Conservation (phyloP, 192 early-diverging fungal species). For the Gryganskiella cystojenkinii region DNA sequence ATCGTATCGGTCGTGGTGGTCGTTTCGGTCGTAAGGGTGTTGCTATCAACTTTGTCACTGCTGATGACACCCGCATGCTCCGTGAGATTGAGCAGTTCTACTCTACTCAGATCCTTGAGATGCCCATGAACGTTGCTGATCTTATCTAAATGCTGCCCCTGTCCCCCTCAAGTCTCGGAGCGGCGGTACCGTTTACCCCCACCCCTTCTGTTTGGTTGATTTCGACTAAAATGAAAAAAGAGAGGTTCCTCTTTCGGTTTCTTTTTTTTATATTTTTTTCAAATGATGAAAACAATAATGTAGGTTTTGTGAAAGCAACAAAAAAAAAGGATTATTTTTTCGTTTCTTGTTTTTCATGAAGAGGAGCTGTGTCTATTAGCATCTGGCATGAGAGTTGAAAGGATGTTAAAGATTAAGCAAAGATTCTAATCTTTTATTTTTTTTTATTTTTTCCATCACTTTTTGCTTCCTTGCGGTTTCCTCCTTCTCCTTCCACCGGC, state of each 20-base stretch:
- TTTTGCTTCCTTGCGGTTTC: not conserved
- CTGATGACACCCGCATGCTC: constrained; percentile 92
- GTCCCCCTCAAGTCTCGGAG: no score
- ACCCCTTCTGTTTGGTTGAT: not conserved
- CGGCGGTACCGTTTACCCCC: no score
- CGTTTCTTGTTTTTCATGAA: not conserved
- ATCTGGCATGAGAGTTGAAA: no score
- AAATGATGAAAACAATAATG: constrained; percentile 24
- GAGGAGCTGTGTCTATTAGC: not conserved
- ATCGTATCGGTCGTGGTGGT: constrained; percentile 99
- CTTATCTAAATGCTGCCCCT: no score
- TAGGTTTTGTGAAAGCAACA: constrained; percentile 12
- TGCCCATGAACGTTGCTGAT: constrained; percentile 98
- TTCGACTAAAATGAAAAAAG: constrained; percentile 8
- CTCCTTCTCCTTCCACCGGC: not conserved
- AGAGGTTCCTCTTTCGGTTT: constrained; percentile 5
- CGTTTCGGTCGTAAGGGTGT: constrained; percentile 99
- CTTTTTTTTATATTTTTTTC: constrained; percentile 25
- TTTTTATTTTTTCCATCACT: not conserved
- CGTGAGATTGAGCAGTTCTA: constrained; percentile 91
- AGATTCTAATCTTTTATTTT: not conserved
- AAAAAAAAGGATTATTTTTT: not conserved
- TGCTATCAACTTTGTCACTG: constrained; percentile 99
- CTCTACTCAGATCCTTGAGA: constrained; percentile 99
- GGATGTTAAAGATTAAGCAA: not conserved